phyloP scores from a whole-genome alignment of 345 rosid species.

The Aquilaria malaccensis region DNA sequence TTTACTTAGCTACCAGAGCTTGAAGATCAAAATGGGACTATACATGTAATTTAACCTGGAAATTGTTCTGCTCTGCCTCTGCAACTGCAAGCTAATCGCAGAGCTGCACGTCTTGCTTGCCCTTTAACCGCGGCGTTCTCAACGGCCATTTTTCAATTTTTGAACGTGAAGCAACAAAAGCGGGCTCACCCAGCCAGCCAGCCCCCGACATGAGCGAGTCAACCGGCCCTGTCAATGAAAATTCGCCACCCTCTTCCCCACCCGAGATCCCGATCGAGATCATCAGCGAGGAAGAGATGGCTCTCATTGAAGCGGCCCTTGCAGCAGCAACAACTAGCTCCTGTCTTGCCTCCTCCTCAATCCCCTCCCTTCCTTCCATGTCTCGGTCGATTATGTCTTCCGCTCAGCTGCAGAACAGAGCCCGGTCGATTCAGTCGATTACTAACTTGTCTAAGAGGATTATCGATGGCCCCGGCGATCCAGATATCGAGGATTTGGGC shows the following conservation, averaged over 20 bases:
- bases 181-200: no score
- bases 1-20: no score
- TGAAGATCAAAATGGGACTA: no score
- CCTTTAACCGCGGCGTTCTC: constrained; percentile 15
- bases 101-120: background rate
- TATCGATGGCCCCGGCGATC: constrained; percentile 16
- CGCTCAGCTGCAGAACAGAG: constrained; percentile 19
- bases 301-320: constrained; percentile 56
- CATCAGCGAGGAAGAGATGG: constrained; percentile 88
- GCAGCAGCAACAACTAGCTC: constrained; percentile 44
- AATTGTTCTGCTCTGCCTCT: no score
- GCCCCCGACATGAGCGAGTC: no score
- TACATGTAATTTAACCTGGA: no score
- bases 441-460: constrained; percentile 34
- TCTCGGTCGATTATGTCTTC: background rate
- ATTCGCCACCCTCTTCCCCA: no score
- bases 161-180: no score
- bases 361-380: constrained; percentile 27
- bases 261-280: constrained; percentile 63
- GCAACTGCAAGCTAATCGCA: background rate
- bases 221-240: no score
- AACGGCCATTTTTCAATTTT: constrained; percentile 18
- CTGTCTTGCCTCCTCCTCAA: constrained; percentile 18
- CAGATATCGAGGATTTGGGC: constrained; percentile 59
- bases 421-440: constrained; percentile 31